phyloP scores from a whole-genome alignment of 208 protist species.

The Crithidia bombi region DNA sequence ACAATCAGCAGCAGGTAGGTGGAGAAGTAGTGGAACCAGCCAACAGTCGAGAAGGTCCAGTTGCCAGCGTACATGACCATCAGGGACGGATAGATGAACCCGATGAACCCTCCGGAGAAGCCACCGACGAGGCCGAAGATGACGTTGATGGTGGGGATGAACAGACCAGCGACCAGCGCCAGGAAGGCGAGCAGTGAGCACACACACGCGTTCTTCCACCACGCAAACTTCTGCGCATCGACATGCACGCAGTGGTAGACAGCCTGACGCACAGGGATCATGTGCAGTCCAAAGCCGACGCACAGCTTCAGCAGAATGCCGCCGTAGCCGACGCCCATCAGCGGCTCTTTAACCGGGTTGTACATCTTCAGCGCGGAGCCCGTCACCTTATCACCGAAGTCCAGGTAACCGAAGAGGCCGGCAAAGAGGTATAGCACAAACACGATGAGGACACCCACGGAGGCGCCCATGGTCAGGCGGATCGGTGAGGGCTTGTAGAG shows the following conservation, averaged over 20 bases:
- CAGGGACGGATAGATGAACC: slow-evolving; percentile 74
- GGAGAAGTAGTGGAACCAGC: slow-evolving; percentile 60
- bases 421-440: slow-evolving; percentile 74
- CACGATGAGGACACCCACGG: slow-evolving; percentile 51
- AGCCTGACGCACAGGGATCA: slow-evolving; percentile 68
- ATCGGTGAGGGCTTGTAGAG: slow-evolving; percentile 54
- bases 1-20: slow-evolving; percentile 68
- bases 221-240: slow-evolving; percentile 47
- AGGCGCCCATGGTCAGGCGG: slow-evolving; percentile 54
- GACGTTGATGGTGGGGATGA: slow-evolving; percentile 71
- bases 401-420: slow-evolving; percentile 81
- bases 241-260: slow-evolving; percentile 57
- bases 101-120: slow-evolving; percentile 72
- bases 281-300: slow-evolving; percentile 66
- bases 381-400: slow-evolving; percentile 58
- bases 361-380: slow-evolving; percentile 65
- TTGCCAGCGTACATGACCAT: slow-evolving; percentile 76
- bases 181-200: slow-evolving; percentile 40
- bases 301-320: slow-evolving; percentile 77
- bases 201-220: slow-evolving; percentile 53
- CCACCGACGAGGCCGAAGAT: slow-evolving; percentile 78
- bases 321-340: slow-evolving; percentile 62
- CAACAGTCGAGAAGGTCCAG: slow-evolving; percentile 40
- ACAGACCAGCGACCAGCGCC: slow-evolving; percentile 60
- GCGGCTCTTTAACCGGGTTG: slow-evolving; percentile 51